Percentiles rank a stretch among this genome's conserved stretches.
Conservation (phyloP, 176 grass and related monocot species). For the Triticum urartu region DNA sequence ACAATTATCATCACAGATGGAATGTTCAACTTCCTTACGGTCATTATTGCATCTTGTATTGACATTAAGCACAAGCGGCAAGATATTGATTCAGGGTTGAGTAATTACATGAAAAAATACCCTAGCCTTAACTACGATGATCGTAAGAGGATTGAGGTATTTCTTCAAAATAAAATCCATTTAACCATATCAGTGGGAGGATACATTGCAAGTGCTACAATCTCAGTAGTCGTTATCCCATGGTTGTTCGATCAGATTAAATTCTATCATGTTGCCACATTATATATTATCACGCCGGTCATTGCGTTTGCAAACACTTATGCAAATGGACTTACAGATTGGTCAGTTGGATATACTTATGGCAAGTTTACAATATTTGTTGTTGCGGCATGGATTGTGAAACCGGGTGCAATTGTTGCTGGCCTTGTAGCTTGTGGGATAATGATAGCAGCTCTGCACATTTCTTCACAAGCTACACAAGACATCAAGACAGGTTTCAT, state of each 20-base stretch:
- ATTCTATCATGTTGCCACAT: conserved; percentile 35
- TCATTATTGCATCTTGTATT: conserved; percentile 23
- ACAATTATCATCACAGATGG: conserved; percentile 58
- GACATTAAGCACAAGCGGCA: conserved; percentile 38
- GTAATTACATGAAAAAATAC: conserved; percentile 21
- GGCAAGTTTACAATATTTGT: conserved; percentile 40
- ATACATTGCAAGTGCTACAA: conserved; percentile 10
- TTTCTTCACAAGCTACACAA: conserved; percentile 45
- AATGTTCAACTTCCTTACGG: conserved; percentile 44
- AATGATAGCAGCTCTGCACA: conserved; percentile 23
- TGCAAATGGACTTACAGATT: conserved; percentile 49
- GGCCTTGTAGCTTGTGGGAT: conserved; percentile 38
- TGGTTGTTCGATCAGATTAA: conserved; percentile 40
- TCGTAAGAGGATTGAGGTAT: conserved; percentile 41
- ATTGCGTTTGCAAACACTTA: conserved; percentile 52
- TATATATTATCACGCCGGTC: conserved; percentile 18
- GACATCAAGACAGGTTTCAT: conserved; percentile 52
- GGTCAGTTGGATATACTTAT: conserved; percentile 36
- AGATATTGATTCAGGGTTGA: conserved; percentile 13
- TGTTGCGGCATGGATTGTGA: conserved; percentile 33
- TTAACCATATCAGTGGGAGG: background rate
- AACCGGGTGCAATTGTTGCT: conserved; percentile 34
- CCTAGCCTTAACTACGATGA: conserved; percentile 66
- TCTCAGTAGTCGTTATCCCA: conserved; percentile 9
- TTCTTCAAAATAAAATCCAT: conserved; percentile 34